Conservation (phyloP, 1,139 yeast species). For the Yueomyces sp. region DNA sequence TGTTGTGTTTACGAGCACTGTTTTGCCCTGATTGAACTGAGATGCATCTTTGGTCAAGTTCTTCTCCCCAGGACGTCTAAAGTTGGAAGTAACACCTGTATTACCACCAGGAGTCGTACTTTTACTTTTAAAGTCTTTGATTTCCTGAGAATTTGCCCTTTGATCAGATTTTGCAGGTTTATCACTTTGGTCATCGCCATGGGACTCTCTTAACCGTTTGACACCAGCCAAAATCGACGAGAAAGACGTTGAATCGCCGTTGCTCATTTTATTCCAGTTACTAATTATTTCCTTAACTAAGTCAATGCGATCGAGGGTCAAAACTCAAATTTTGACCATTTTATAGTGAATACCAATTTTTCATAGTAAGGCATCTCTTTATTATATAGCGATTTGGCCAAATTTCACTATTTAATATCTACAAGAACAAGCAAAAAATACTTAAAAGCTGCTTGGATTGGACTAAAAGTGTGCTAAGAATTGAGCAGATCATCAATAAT, state of each 20-base stretch:
- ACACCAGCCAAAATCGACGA: conserved; percentile 55
- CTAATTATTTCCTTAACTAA: not conserved
- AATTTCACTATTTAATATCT: no score
- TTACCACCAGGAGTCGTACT: not conserved
- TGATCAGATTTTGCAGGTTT: not conserved
- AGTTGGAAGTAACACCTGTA: not conserved
- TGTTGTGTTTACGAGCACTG: conserved; percentile 36
- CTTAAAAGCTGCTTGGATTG: no score
- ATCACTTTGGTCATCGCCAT: conserved; percentile 6
- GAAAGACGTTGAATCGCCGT: conserved; percentile 45
- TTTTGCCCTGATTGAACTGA: conserved; percentile 8
- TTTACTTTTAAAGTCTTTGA: not conserved
- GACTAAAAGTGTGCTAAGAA: no score
- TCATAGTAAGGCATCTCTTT: no score
- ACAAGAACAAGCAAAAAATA: no score
- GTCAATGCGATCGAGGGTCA: no score
- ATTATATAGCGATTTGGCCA: no score
- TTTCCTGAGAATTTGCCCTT: not conserved
- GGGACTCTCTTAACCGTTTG: conserved; percentile 30
- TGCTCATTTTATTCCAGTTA: conserved; percentile 10
- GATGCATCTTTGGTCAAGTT: not conserved
- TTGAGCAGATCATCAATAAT: no score
- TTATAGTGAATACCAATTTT: no score
- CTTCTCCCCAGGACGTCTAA: not conserved
- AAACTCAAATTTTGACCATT: no score